Percentiles rank a stretch among this genome's conserved stretches.
Evolutionary conservation across 2,329 filamentous ascomycete genomes (phyloP).

Genomic region (Periconia sp.): DNA sequence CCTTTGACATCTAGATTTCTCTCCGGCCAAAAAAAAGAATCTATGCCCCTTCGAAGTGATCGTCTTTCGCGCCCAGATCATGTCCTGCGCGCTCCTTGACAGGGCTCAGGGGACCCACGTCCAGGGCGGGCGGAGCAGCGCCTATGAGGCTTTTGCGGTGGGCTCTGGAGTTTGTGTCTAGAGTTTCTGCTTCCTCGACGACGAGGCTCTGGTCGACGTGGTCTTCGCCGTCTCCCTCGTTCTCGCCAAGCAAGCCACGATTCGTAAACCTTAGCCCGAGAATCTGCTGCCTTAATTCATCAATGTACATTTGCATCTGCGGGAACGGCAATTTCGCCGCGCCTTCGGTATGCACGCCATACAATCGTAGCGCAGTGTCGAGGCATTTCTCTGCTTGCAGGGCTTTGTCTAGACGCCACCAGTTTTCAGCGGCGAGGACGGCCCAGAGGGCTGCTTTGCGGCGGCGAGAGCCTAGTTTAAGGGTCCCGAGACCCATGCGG

Average conservation of each 20-base stretch:
- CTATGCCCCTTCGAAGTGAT: slow-evolving; percentile 38
- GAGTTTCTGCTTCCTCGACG: slow-evolving; percentile 45
- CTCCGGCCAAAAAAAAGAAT: neutral
- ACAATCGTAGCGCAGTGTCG: slow-evolving; percentile 67
- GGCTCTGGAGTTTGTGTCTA: slow-evolving; percentile 40
- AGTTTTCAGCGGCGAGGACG: slow-evolving; percentile 80
- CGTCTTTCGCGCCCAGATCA: slow-evolving; percentile 31
- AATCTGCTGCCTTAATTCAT: slow-evolving; percentile 70
- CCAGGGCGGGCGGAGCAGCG: slow-evolving; percentile 28
- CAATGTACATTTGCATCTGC: slow-evolving; percentile 67
- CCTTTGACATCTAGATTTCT: neutral
- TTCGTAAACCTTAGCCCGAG: slow-evolving; percentile 47
- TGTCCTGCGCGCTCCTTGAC: slow-evolving; percentile 29
- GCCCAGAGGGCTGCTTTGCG: slow-evolving; percentile 92
- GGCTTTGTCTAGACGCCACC: slow-evolving; percentile 78
- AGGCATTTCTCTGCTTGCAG: slow-evolving; percentile 81
- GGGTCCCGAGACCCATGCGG: slow-evolving; percentile 70
- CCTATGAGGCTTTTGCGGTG: slow-evolving; percentile 54
- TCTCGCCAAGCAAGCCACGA: slow-evolving; percentile 40
- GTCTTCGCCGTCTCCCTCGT: slow-evolving; percentile 44
- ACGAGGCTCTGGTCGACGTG: slow-evolving; percentile 26
- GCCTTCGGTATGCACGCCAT: slow-evolving; percentile 48
- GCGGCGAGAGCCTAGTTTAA: slow-evolving; percentile 72
- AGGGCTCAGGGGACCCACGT: slow-evolving; percentile 38
- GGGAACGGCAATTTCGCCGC: slow-evolving; percentile 51